Evolutionary conservation across 2,329 filamentous ascomycete genomes (phyloP), one percentile per base, ranked within the genome.

Genomic region (Thelonectria blattea): DNA sequence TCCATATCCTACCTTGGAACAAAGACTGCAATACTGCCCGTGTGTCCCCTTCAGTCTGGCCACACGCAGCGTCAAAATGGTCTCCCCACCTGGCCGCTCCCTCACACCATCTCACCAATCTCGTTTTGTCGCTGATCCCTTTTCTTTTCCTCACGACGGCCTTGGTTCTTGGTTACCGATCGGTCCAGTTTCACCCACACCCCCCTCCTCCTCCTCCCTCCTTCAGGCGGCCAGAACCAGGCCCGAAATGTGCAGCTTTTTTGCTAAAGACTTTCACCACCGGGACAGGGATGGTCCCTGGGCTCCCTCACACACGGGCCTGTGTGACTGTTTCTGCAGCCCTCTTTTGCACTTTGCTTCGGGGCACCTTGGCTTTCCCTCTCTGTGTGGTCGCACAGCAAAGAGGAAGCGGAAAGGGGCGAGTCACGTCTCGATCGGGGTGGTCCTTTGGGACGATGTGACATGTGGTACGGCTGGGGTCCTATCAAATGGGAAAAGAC

Each of bases 391-490:
- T 43, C 15, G 9, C 22, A 17, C 45, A 22, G 14, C 24, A 12
- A 18, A n/a, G n/a, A n/a, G n/a, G n/a, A n/a, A n/a, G n/a, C n/a
- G n/a, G 47, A 49, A 49, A 49, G 47, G 47, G 47, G 47, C 17
- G 46, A 34, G 47, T 49, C 22, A 48, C 45, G n/a, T 12, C 17
- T 20, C 18, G 15, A 10, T 20, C 15, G 14, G n/a, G n/a, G n/a
- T 5, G 39, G 15, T 6, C n/a, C 60, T 50, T 58, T 60, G 20
- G 59, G 55, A 65, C 59, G 55, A 50, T 48, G 56, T 62, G 65
- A 69, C 68, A 71, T 71, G 70, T 72, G 68, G 68, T 70, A 50
- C 52, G 52, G 46, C 54, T 54, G 32, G 42, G 47, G 57, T 54
- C 69, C 69, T 70, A 71, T 72, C 70, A 72, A 69, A 52, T 18